Evolutionary conservation across 352 stramenopile species (phyloP), one percentile per base, ranked within the genome.

Genomic region (Lagenidium giganteum): DNA sequence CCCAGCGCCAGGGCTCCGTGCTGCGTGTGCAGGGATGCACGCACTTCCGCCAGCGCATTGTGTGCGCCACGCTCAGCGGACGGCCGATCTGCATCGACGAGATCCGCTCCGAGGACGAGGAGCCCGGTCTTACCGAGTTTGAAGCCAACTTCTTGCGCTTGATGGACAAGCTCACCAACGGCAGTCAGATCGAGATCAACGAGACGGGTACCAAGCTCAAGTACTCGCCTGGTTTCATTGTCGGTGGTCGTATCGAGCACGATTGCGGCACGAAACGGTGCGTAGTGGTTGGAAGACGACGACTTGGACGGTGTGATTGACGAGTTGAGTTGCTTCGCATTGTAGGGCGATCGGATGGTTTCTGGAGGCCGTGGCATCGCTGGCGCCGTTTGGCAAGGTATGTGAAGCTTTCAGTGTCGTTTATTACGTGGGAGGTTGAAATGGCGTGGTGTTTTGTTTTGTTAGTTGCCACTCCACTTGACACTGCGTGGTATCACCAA

Each of bases 181-280:
- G 97, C 31, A 97, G 81, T 38, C 83, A 96, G 47, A 91, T 99
- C 41, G 96, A 99, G 73, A 99, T 99, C 76, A 99, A 99, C 61
- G 93, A 97, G 52, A 99, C 96, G 1, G 97, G 97, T 47, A 99
- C 96, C 21, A 95, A 97, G 61, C 80, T 99, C 34, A 82, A 91
- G 57, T 99, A 98, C 64, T 83, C 86, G 49, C 96, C 96, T 0
- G 97, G 97, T 11, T 93, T 98, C 42, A 79, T 99, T 33, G 72
- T 97, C 20, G 96, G 96, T 17, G 97, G 97, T 23, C 77, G 87
- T 14, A 70, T 98, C 33, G 75, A 96, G 43, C 97, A 99, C 69
- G 87, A 98, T 64, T 99, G 96, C 59, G 85, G 85, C 50, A 80
- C 52, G 8, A 80, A 79, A 35, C 75, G 83, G 43, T 66, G 29